Conservation (phyloP, 2,329 filamentous ascomycete genomes). For the Zalaria obscura region DNA sequence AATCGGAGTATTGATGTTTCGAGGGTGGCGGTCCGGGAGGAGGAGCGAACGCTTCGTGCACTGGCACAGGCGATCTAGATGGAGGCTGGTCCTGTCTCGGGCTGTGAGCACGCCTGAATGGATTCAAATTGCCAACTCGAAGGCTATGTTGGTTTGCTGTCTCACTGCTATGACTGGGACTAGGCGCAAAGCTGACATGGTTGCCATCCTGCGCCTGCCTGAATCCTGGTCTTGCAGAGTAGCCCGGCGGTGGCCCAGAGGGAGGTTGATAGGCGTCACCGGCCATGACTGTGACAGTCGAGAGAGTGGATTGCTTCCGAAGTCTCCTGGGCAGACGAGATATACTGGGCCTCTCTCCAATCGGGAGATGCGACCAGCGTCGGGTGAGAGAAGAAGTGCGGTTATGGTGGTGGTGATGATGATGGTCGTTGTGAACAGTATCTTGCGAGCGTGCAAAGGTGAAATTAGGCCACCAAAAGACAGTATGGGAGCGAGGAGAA, state of each 20-base stretch:
- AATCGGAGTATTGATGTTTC: constrained; percentile 10
- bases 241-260: constrained; percentile 16
- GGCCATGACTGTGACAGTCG: background rate
- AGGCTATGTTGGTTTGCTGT: background rate
- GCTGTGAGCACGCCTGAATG: background rate
- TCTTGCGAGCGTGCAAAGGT: constrained; percentile 10
- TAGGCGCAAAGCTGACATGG: background rate
- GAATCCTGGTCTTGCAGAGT: constrained; percentile 4
- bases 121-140: background rate
- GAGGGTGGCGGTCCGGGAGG: constrained; percentile 17
- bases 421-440: constrained; percentile 4
- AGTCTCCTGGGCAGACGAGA: background rate
- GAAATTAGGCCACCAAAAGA: constrained; percentile 12
- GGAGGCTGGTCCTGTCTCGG: background rate
- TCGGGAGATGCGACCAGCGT: background rate
- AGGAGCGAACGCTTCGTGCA: constrained; percentile 10
- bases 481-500: background rate
- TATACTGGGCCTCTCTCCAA: background rate
- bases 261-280: constrained; percentile 16
- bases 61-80: background rate
- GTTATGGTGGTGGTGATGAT: background rate
- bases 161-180: background rate
- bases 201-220: background rate
- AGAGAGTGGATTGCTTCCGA: background rate
- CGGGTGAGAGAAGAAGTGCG: background rate